These are phyloP conservation scores for Oryza rufipogon DNA, from an alignment of 176 grass and related monocot genomes.

Conservation along the genomic window DNA sequence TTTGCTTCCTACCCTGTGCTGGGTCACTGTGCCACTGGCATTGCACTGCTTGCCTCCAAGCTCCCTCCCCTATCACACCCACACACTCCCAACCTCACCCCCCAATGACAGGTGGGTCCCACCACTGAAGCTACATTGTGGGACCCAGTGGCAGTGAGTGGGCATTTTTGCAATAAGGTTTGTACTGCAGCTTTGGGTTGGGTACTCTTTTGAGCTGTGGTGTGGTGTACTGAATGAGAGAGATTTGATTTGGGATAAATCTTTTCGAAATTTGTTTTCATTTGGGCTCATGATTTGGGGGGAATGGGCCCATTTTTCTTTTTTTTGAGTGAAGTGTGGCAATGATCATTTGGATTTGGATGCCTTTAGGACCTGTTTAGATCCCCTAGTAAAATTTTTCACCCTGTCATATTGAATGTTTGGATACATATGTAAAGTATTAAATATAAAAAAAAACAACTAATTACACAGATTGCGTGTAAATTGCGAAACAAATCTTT, in stretches of 20 bases:
- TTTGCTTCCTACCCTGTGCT: conserved; percentile 21
- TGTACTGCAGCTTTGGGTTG: not conserved
- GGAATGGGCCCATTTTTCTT: not conserved
- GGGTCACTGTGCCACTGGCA: conserved; percentile 36
- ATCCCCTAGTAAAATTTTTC: too few relatives aligned
- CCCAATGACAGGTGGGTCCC: not conserved
- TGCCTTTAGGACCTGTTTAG: not conserved
- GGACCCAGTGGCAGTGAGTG: not conserved
- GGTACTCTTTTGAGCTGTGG: conserved; percentile 37
- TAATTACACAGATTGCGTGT: too few relatives aligned
- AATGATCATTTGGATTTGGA: conserved; percentile 49
- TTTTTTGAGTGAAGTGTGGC: not conserved
- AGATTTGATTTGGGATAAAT: conserved; percentile 11
- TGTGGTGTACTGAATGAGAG: not conserved
- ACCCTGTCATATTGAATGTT: too few relatives aligned
- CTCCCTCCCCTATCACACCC: too few relatives aligned
- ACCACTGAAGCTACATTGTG: too few relatives aligned
- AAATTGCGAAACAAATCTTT: too few relatives aligned
- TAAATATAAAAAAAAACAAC: too few relatives aligned
- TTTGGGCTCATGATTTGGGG: conserved; percentile 34
- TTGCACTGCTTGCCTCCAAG: not conserved
- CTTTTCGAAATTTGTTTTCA: conserved; percentile 37
- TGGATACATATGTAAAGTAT: too few relatives aligned
- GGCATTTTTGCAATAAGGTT: not conserved
- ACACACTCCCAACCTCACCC: too few relatives aligned